These are phyloP conservation scores for Rhododendron ovatum DNA, from an alignment of 148 eudicot genomes.

Conservation along the genomic window DNA sequence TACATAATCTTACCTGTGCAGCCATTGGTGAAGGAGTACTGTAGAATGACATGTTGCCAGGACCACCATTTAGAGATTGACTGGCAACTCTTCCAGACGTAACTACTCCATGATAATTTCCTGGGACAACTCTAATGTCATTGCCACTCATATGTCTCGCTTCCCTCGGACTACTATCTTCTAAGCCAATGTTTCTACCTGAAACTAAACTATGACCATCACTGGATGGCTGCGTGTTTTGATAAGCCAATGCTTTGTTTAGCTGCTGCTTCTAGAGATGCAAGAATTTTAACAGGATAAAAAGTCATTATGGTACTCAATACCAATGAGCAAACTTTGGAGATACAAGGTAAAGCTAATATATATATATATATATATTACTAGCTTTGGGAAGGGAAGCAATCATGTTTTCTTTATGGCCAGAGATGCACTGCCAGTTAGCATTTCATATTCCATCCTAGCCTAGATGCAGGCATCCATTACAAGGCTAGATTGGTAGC, in stretches of 20 bases:
- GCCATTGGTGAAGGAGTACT: conserved; percentile 96
- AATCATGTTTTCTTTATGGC: not conserved
- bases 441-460: not conserved
- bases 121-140: conserved; percentile 54
- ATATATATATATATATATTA: not conserved
- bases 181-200: conserved; percentile 32
- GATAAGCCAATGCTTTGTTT: conserved; percentile 40
- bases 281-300: not conserved
- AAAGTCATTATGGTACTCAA: too few species aligned
- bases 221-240: conserved; percentile 31
- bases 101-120: conserved; percentile 48
- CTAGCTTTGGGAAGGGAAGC: not conserved
- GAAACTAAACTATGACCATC: conserved; percentile 49
- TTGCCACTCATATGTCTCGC: conserved; percentile 38
- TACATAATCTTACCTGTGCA: conserved; percentile 54
- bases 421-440: not conserved
- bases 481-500: not conserved
- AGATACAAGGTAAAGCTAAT: not conserved
- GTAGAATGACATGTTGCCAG: conserved; percentile 61
- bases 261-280: conserved; percentile 48
- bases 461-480: not conserved
- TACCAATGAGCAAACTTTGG: not conserved
- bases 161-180: conserved; percentile 70
- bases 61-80: conserved; percentile 53
- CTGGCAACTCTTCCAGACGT: conserved; percentile 44